Conservation (phyloP, 306 rosid genomes). For the Pyrus bretschneideri region DNA sequence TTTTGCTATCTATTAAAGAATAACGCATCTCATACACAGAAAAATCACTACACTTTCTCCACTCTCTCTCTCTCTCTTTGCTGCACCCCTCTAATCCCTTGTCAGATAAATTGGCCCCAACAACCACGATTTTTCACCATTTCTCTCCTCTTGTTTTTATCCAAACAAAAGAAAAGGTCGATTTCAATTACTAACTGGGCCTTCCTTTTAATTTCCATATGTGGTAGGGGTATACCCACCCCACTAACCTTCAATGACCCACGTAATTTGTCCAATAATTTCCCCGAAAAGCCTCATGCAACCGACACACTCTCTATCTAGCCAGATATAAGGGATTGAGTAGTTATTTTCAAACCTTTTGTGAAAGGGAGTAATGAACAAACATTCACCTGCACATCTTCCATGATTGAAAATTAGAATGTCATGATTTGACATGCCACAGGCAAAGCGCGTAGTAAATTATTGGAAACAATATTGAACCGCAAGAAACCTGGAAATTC, state of each 20-base stretch:
- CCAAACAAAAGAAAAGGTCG: neutral
- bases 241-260: neutral
- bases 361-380: neutral
- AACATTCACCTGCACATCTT: slow-evolving; percentile 1
- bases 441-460: slow-evolving; percentile 15
- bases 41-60: too few species aligned
- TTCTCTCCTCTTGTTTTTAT: neutral
- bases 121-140: neutral
- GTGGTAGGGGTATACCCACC: neutral
- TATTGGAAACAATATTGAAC: slow-evolving; percentile 11
- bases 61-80: too few species aligned
- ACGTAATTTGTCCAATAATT: neutral
- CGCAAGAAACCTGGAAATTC: slow-evolving; percentile 7
- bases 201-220: neutral
- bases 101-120: too few species aligned
- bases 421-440: slow-evolving; percentile 30
- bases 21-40: too few species aligned
- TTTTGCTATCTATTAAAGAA: too few species aligned
- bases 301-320: slow-evolving; percentile 16
- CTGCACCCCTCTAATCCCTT: too few species aligned
- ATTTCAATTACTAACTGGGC: neutral
- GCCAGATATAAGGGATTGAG: neutral
- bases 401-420: slow-evolving; percentile 22
- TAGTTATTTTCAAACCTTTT: slow-evolving; percentile 17
- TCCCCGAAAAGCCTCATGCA: neutral